A percentile compares a stretch with the other conserved stretches of the same genome.
Conservation (phyloP, 495 filamentous ascomycete species). For the Aspergillus olivimuriae region DNA sequence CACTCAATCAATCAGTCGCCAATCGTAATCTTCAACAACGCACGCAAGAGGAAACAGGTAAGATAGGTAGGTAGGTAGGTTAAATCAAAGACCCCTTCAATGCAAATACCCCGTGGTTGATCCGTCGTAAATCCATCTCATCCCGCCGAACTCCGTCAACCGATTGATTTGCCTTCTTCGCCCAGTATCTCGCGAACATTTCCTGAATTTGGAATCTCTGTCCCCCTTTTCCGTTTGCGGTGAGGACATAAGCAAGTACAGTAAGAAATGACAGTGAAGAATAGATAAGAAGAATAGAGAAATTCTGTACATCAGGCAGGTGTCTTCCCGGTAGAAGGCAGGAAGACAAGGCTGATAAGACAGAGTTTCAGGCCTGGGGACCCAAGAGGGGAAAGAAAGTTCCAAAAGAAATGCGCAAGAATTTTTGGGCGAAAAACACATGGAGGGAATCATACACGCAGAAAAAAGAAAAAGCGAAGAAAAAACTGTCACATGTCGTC, state of each 20-base stretch:
- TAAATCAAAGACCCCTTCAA: slow-evolving; percentile 1
- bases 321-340: not conserved
- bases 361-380: slow-evolving; percentile 12
- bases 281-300: slow-evolving; percentile 5
- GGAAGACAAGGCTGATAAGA: slow-evolving; percentile 5
- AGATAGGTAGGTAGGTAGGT: not conserved
- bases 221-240: not conserved
- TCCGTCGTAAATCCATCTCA: slow-evolving; percentile 6
- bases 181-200: no score
- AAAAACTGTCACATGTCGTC: slow-evolving; percentile 20
- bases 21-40: no score
- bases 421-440: slow-evolving; percentile 11
- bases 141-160: slow-evolving; percentile 8
- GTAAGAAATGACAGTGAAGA: not conserved
- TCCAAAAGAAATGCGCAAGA: slow-evolving; percentile 3
- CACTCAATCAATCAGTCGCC: no score
- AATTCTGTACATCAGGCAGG: no score
- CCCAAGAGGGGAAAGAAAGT: slow-evolving; percentile 1
- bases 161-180: no score
- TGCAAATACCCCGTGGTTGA: slow-evolving; percentile 1
- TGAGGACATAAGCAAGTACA: not conserved
- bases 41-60: no score
- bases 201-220: not conserved
- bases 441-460: slow-evolving; percentile 24
- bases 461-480: slow-evolving; percentile 14